A percentile compares a stretch with the other conserved stretches of the same genome.
Evolutionary conservation across 1,284 basidiomycete species (phyloP).

Genomic region (Naganishia sp.): DNA sequence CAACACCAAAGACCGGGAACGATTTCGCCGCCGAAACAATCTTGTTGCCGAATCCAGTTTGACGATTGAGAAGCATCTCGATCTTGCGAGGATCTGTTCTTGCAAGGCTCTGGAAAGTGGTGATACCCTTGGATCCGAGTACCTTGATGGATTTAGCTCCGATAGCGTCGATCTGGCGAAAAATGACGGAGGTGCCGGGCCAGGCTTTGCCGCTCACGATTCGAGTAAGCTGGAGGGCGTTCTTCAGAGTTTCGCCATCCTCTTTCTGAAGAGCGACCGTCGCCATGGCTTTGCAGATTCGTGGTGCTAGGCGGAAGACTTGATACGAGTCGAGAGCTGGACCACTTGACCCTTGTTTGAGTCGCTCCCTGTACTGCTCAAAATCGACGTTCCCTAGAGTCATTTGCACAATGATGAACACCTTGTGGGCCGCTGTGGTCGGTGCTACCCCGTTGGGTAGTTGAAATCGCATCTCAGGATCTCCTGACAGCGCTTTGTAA

Average conservation of each 20-base stretch:
- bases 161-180: slow-evolving; percentile 48
- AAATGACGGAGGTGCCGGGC: slow-evolving; percentile 46
- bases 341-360: slow-evolving; percentile 38
- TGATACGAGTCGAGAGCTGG: slow-evolving; percentile 38
- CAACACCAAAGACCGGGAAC: slow-evolving; percentile 37
- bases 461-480: slow-evolving; percentile 41
- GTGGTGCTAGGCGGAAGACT: slow-evolving; percentile 44
- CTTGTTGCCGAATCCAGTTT: slow-evolving; percentile 36
- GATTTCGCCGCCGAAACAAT: slow-evolving; percentile 32
- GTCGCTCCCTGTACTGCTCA: slow-evolving; percentile 36
- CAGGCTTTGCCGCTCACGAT: slow-evolving; percentile 48
- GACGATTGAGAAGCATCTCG: slow-evolving; percentile 39
- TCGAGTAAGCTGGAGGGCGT: slow-evolving; percentile 43
- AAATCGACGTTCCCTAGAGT: slow-evolving; percentile 44
- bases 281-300: slow-evolving; percentile 48
- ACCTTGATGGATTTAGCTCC: slow-evolving; percentile 47
- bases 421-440: slow-evolving; percentile 47
- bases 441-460: slow-evolving; percentile 33
- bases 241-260: slow-evolving; percentile 39
- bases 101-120: slow-evolving; percentile 40
- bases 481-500: slow-evolving; percentile 39
- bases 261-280: slow-evolving; percentile 37
- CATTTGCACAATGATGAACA: slow-evolving; percentile 49
- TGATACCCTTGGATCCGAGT: slow-evolving; percentile 31
- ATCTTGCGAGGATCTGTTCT: slow-evolving; percentile 35